Base-by-base conservation (phyloP, 1,284 basidiomycete species). In the Cutaneotrichosporon cutaneum region DNA sequence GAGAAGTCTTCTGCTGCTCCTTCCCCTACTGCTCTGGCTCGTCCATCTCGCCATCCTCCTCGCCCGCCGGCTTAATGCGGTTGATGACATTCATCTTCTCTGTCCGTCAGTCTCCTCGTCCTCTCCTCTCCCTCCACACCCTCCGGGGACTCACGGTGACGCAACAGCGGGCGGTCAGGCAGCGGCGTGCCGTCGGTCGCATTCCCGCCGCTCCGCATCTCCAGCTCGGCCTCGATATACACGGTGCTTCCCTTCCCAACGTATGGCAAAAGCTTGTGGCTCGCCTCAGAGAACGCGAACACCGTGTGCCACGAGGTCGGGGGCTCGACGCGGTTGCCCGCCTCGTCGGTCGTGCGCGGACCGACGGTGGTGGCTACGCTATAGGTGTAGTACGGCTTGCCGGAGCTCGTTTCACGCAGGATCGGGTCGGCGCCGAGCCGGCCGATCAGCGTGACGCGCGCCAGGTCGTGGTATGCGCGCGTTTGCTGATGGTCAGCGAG, bases 171-270 rank as follows among this genome's bases (percentile, higher is more conserved):
- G 6, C 73, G 62, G 62, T 74, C 72, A 3, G 67, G 69, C 1
- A 66, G 55, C 1, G 63, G 48, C 5, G 63, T 59, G 14, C 70
- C 74, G 30, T 72, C 71, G 9, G 61, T 51, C 0, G 60, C 67
- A 7, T 61, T 45, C 3, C 67, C 64, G 32, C 60, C 57, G 18
- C 68, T 65, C 11, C 72, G 61, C 75, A 77, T 77, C 57, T 75
- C 73, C 16, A 77, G 62, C 24, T 77, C 73, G 1, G 76, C 76
- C 66, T 77, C 76, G 42, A 77, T 73, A 59, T 70, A 77, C 30
- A 77, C 73, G 8, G 72, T 72, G 2, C 73, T 72, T 11, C 76
- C 76, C 58, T 77, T 77, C 35, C 72, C 70, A 14, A 74, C 56
- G 10, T 60, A 61, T 2, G 65, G 47, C 2, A 77, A 53, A 4